A percentile compares a stretch with the other conserved stretches of the same genome.
Conservation (phyloP, 352 stramenopile genomes). For the Phytophthora palmivora region DNA sequence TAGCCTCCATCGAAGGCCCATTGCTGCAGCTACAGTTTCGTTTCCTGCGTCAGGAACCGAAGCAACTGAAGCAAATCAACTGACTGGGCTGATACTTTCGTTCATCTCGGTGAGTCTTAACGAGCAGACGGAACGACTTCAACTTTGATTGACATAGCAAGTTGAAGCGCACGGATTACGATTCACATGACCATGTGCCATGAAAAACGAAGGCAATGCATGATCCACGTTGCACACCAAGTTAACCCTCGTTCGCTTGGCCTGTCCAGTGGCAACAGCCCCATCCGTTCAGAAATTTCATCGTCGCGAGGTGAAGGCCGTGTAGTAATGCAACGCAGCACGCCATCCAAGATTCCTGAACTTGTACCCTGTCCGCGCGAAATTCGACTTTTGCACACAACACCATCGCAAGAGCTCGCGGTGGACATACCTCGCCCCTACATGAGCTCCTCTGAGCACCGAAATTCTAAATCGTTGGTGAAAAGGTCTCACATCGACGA, state of each 20-base stretch:
- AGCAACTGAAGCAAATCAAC: background rate
- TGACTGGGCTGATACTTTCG: too few relatives aligned
- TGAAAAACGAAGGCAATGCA: too few relatives aligned
- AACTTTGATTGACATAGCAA: slow-evolving; percentile 10
- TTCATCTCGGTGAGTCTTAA: slow-evolving; percentile 9
- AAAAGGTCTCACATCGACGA: slow-evolving; percentile 1
- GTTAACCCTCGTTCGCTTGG: background rate
- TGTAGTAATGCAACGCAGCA: slow-evolving; percentile 9
- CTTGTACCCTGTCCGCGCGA: background rate
- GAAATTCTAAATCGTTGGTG: slow-evolving; percentile 16
- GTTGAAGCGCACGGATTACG: too few relatives aligned
- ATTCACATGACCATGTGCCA: too few relatives aligned
- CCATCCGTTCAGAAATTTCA: slow-evolving; percentile 13
- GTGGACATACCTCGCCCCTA: slow-evolving; percentile 8
- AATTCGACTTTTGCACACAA: background rate
- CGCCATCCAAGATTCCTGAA: slow-evolving; percentile 12
- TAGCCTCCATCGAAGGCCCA: background rate
- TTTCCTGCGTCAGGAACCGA: background rate
- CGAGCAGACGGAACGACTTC: slow-evolving; percentile 21
- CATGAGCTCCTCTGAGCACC: slow-evolving; percentile 9
- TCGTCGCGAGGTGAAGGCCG: background rate
- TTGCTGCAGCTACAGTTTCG: background rate
- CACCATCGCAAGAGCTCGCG: slow-evolving; percentile 16
- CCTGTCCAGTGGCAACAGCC: slow-evolving; percentile 15
- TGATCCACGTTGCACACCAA: slow-evolving; percentile 6